phyloP scores from a whole-genome alignment of 225 moss, liverwort and hornwort genomes.

The Lunularia cruciata region DNA sequence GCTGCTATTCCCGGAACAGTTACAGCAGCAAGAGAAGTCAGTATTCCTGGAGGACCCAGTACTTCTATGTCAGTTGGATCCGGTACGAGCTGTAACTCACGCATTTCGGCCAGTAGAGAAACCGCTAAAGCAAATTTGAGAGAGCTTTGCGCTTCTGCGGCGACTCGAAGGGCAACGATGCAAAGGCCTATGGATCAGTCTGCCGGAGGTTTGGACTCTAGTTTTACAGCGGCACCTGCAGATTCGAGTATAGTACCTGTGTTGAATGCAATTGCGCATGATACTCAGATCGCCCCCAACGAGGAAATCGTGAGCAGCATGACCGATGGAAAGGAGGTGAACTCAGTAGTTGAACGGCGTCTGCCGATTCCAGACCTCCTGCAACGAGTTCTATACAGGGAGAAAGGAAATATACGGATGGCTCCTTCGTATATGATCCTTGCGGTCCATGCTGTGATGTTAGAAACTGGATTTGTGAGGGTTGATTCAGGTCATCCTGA shows the following conservation, averaged over 20 bases:
- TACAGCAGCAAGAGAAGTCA: not conserved
- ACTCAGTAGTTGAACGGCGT: conserved; percentile 24
- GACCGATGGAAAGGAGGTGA: conserved; percentile 27
- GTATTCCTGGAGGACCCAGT: not conserved
- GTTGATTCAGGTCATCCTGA: conserved; percentile 41
- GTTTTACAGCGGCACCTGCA: conserved; percentile 11
- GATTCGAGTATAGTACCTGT: conserved; percentile 9
- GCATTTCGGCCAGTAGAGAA: not conserved
- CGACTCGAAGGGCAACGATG: conserved; percentile 53
- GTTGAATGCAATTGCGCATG: not conserved
- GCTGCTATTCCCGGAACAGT: not conserved
- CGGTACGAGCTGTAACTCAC: too few relatives aligned
- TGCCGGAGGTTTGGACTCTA: not conserved
- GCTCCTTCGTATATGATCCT: conserved; percentile 68
- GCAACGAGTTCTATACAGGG: conserved; percentile 64
- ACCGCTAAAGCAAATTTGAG: conserved; percentile 32
- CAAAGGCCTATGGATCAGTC: conserved; percentile 13
- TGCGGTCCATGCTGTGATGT: conserved; percentile 90
- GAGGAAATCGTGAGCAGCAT: conserved; percentile 43
- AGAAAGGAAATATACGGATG: conserved; percentile 63
- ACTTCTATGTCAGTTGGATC: not conserved
- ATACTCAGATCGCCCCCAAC: conserved; percentile 21
- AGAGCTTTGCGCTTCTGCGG: conserved; percentile 75
- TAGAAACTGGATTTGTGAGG: conserved; percentile 86
- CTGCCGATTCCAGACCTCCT: conserved; percentile 77